Evolutionary conservation across 1,284 basidiomycete species (phyloP).

Genomic region (Ustilago loliicola): DNA sequence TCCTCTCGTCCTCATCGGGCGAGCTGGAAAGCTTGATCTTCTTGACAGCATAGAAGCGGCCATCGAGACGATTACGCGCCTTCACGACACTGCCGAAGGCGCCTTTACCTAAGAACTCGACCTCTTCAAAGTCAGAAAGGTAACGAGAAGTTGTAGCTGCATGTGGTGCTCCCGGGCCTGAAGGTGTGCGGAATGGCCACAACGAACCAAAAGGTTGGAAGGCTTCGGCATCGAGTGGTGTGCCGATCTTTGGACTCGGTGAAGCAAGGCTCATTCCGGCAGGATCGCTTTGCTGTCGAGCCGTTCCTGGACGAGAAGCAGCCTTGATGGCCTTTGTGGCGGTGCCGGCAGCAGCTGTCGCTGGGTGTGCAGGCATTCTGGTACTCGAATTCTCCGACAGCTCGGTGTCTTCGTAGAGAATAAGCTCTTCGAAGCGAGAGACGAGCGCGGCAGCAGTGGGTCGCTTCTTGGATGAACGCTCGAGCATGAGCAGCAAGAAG

Average conservation of each 20-base stretch:
- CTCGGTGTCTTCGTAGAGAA: slow-evolving; percentile 56
- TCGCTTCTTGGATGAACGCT: slow-evolving; percentile 57
- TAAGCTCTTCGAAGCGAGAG: slow-evolving; percentile 61
- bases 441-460: slow-evolving; percentile 48
- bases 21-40: slow-evolving; percentile 84
- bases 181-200: slow-evolving; percentile 62
- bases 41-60: slow-evolving; percentile 78
- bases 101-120: slow-evolving; percentile 78
- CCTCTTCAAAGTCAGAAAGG: slow-evolving; percentile 69
- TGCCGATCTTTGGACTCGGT: slow-evolving; percentile 21
- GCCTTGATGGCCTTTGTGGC: slow-evolving; percentile 17
- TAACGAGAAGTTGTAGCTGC: slow-evolving; percentile 60
- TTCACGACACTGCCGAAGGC: slow-evolving; percentile 95
- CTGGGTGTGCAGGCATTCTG: slow-evolving; percentile 19
- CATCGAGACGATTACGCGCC: slow-evolving; percentile 82
- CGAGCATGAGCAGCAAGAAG: slow-evolving; percentile 57
- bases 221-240: slow-evolving; percentile 13
- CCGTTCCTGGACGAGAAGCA: slow-evolving; percentile 26
- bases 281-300: slow-evolving; percentile 31
- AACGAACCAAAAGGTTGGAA: slow-evolving; percentile 50
- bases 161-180: slow-evolving; percentile 21
- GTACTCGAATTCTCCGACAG: slow-evolving; percentile 38
- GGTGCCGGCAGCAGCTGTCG: slow-evolving; percentile 11
- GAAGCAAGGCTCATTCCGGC: slow-evolving; percentile 8
- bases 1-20: slow-evolving; percentile 84